phyloP scores from a whole-genome alignment of 257 asterid species.

The Fraxinus excelsior region DNA sequence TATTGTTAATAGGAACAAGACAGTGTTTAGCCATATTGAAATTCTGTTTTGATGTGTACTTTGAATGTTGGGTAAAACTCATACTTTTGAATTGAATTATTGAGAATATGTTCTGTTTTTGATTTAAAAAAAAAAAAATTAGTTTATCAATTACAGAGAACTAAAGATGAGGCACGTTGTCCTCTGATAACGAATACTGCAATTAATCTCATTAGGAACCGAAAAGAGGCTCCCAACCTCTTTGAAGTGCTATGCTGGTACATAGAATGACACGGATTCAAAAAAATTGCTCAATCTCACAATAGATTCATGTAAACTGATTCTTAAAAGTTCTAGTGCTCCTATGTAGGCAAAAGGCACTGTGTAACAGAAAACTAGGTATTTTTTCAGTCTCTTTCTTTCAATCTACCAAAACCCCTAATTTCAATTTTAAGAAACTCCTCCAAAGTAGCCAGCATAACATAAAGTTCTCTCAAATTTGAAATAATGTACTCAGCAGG shows the following conservation, averaged over 20 bases:
- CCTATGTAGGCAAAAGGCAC: background rate
- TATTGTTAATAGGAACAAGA: background rate
- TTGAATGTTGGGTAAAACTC: background rate
- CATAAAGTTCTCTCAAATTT: background rate
- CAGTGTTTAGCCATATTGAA: background rate
- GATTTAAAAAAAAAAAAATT: background rate
- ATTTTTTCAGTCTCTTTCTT: background rate
- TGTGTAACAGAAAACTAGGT: background rate
- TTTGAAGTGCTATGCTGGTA: background rate
- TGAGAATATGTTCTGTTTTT: background rate
- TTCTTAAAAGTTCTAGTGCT: background rate
- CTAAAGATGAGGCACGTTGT: background rate
- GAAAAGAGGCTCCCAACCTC: background rate
- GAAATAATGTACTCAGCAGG: background rate
- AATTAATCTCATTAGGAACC: background rate
- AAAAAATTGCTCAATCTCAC: no score
- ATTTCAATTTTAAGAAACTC: background rate
- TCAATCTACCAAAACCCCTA: background rate
- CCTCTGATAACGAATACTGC: background rate
- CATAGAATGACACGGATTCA: background rate
- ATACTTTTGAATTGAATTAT: background rate
- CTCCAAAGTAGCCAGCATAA: background rate
- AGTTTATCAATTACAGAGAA: background rate
- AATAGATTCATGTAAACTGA: background rate
- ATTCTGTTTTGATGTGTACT: background rate